phyloP scores from a whole-genome alignment of 1,284 basidiomycete species.

The Entoloma clypeatum region DNA sequence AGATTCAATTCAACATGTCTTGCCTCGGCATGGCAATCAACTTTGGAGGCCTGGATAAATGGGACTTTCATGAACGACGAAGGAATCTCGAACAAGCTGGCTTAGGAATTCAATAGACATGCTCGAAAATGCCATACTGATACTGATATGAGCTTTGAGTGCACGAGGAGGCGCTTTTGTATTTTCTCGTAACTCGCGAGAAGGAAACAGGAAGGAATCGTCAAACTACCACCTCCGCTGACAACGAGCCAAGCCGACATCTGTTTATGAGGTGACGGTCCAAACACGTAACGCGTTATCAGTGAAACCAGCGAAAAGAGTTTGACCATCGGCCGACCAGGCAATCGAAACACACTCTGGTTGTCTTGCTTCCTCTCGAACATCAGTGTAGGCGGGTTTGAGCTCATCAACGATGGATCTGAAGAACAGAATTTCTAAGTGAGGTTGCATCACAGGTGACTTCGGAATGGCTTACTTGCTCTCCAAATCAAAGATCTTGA shows the following conservation, averaged over 20 bases:
- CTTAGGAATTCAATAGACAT: too few species aligned
- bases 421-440: constrained; percentile 11
- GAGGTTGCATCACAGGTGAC: constrained; percentile 5
- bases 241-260: constrained; percentile 26
- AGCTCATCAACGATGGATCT: constrained; percentile 99
- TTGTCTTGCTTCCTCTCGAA: constrained; percentile 75
- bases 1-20: constrained; percentile 66
- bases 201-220: constrained; percentile 23
- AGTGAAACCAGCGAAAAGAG: constrained; percentile 93
- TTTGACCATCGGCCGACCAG: constrained; percentile 98
- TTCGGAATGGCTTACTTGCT: constrained; percentile 72
- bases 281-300: constrained; percentile 92
- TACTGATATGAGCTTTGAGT: constrained; percentile 3
- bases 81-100: constrained; percentile 55
- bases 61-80: constrained; percentile 59
- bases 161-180: constrained; percentile 23
- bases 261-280: constrained; percentile 76
- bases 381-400: constrained; percentile 86
- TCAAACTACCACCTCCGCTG: constrained; percentile 11
- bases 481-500: constrained; percentile 99
- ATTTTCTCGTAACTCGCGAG: constrained; percentile 39
- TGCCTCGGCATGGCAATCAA: constrained; percentile 64
- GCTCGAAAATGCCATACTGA: background rate
- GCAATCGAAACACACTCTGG: constrained; percentile 98
- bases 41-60: constrained; percentile 71